Percentiles rank a stretch among this genome's conserved stretches.
phyloP scores from a whole-genome alignment of 2,329 filamentous ascomycete genomes.

The Lachnellula occidentalis region DNA sequence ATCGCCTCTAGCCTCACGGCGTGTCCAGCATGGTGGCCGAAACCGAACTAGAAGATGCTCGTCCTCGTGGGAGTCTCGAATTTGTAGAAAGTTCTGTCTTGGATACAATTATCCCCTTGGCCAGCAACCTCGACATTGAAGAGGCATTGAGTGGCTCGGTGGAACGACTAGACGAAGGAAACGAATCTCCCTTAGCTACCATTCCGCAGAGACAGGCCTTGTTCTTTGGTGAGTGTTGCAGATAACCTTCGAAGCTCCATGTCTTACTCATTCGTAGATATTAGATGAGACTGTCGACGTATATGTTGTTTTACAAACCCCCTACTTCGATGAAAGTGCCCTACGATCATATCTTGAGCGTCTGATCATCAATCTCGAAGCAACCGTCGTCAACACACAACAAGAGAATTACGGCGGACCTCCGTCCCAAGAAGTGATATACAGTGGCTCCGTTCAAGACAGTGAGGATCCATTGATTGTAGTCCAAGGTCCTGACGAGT shows the following conservation, averaged over 20 bases:
- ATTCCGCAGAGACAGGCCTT: slow-evolving; percentile 59
- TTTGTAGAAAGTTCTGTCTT: slow-evolving; percentile 56
- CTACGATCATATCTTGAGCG: slow-evolving; percentile 56
- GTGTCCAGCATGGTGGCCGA: slow-evolving; percentile 25
- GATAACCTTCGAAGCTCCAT: slow-evolving; percentile 27
- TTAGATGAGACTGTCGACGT: slow-evolving; percentile 69
- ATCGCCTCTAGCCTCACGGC: neutral
- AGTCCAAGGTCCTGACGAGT: slow-evolving; percentile 37
- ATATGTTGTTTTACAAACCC: slow-evolving; percentile 62
- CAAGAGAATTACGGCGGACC: slow-evolving; percentile 41
- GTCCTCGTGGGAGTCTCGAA: slow-evolving; percentile 34
- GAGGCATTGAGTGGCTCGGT: slow-evolving; percentile 42
- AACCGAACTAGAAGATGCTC: slow-evolving; percentile 30
- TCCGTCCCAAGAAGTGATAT: slow-evolving; percentile 53
- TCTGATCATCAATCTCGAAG: slow-evolving; percentile 62
- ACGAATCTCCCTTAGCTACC: slow-evolving; percentile 43
- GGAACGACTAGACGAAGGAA: slow-evolving; percentile 31
- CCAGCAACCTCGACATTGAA: slow-evolving; percentile 50
- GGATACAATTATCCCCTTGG: slow-evolving; percentile 54
- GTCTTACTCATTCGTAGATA: slow-evolving; percentile 46
- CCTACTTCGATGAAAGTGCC: slow-evolving; percentile 49
- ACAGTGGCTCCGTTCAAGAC: slow-evolving; percentile 47
- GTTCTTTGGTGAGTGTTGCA: slow-evolving; percentile 60
- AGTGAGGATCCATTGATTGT: slow-evolving; percentile 46
- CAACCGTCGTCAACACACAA: slow-evolving; percentile 55